phyloP scores from a whole-genome alignment of 805 yeast species.

The Yamadazyma insecticola region DNA sequence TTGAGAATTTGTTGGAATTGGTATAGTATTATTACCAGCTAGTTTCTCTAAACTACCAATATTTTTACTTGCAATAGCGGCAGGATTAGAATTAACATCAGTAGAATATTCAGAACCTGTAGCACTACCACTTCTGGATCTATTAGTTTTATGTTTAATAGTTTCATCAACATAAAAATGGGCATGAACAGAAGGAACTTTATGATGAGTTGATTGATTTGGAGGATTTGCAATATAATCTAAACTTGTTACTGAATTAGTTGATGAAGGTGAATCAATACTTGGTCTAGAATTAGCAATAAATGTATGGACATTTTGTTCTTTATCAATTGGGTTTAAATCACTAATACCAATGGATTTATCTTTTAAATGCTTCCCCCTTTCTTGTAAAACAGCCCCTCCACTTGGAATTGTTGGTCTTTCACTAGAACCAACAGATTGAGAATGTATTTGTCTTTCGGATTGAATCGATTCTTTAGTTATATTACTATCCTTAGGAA shows the following conservation, averaged over 20 bases:
- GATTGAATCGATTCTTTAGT: constrained; percentile 1
- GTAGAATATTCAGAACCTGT: constrained; percentile 20
- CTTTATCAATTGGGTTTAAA: constrained; percentile 8
- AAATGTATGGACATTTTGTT: constrained; percentile 59
- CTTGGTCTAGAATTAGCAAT: constrained; percentile 48
- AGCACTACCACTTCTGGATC: constrained; percentile 39
- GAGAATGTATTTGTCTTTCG: constrained; percentile 3
- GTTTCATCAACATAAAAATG: constrained; percentile 72
- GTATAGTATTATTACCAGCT: constrained; percentile 5
- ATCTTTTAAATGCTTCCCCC: constrained; percentile 7
- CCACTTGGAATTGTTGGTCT: constrained; percentile 37
- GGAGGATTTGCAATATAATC: constrained; percentile 30
- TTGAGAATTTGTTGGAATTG: constrained; percentile 6
- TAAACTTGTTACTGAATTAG: constrained; percentile 18
- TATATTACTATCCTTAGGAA: background rate
- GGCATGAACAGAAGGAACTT: constrained; percentile 67
- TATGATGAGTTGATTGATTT: constrained; percentile 36
- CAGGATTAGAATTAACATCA: background rate
- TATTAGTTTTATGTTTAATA: constrained; percentile 36
- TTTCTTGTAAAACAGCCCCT: constrained; percentile 37
- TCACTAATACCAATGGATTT: constrained; percentile 2
- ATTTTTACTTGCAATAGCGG: constrained; percentile 2
- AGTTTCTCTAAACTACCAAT: constrained; percentile 9
- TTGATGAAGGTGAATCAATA: constrained; percentile 12
- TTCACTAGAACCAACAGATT: background rate